Evolutionary conservation across 345 rosid genomes (phyloP), one percentile per base, ranked within the genome.

Genomic region (Tarenaya hassleriana): DNA sequence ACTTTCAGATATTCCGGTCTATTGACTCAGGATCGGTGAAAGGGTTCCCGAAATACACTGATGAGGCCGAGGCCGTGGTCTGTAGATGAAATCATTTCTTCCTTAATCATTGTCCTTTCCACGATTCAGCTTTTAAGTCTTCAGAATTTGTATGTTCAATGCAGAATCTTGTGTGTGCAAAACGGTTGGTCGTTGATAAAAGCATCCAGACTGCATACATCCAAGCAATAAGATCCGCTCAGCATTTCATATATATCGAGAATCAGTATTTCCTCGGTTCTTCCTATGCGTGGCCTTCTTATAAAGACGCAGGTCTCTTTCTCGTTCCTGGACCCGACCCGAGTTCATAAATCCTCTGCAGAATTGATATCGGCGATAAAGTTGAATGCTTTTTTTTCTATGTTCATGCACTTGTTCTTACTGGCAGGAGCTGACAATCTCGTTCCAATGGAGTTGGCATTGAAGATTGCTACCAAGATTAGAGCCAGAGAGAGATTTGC

Each of bases 191-290:
- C 46, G 76, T 92, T 62, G 99, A 92, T 50, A 88, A 73, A 74
- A 92, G 97, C 76, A 92, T 92, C 71, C 97, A 92, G 64, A 69
- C 76, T 40, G 99, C 99, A 39, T 92, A 92, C 69, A 75, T 92
- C 62, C 97, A 88, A 70, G 86, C 97, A 63, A 92, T 92, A 69
- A 71, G 99, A 86, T 92, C 94, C 63, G 97, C 99, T 14, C 85
- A 92, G 74, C 88, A 77, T 81, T 88, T 67, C 75, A 79, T 92
- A 73, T 92, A 92, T 52, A 88, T 92, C 21, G 99, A 92, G 77
- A 92, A 92, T 69, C 99, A 92, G 79, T 92, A 85, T 72, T 92
- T 92, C 65, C 70, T 92, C 24, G 99, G 99, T 65, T 92, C 98
- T 47, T 92, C 98, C 2, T 92, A 85, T 79, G 98, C 78, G 1